Evolutionary conservation across 306 rosid species (phyloP), one percentile per base, ranked within the genome.

Genomic region (Citrullus amarus): DNA sequence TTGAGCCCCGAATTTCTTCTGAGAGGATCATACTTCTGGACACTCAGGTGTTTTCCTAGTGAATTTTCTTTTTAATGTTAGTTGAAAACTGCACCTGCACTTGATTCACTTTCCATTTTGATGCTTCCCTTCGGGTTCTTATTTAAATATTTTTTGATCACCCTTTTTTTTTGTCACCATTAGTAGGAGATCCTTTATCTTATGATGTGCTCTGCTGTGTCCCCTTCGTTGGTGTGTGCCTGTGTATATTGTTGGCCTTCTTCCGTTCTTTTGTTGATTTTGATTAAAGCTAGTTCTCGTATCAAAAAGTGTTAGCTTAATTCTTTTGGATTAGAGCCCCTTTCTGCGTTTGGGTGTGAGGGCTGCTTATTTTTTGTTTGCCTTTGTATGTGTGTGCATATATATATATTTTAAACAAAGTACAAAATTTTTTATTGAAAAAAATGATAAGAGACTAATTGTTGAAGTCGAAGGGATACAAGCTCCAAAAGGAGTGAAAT

Each of bases 21-120:
- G 97, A 93, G 70, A 90, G 98, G 22, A 86, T 93, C 69, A 87
- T 93, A 73, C 98, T 93, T 86, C 95, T 91, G 30, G 97, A 91
- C 81, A 88, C 96, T 16, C 98, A 93, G 97, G 98, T 93, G 79
- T 44, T 28, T 5, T 16, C 69, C 57, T 56, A 5, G 6, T 69
- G 17, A 20, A 5, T 46, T 8, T 30, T 44, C n/a, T 46, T 8
- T 72, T 71, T 9, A 48, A 15, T 28, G 28, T 15, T 72, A 13
- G 60, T 50, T 28, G 60, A 50, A 28, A 34, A 12, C 25, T 50
- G 77, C 25, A 25, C 50, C 28, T 25, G 28, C 25, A 50, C 77
- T 48, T 25, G 10, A 39, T 72, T 46, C 25, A 15, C 4, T 30
- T 30, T 4, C 15, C 68, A 61, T 13, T 61, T 28, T 61, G 30